These are phyloP conservation scores for Trichodelitschia bisporula DNA, from an alignment of 495 filamentous ascomycete genomes.

Conservation along the genomic window DNA sequence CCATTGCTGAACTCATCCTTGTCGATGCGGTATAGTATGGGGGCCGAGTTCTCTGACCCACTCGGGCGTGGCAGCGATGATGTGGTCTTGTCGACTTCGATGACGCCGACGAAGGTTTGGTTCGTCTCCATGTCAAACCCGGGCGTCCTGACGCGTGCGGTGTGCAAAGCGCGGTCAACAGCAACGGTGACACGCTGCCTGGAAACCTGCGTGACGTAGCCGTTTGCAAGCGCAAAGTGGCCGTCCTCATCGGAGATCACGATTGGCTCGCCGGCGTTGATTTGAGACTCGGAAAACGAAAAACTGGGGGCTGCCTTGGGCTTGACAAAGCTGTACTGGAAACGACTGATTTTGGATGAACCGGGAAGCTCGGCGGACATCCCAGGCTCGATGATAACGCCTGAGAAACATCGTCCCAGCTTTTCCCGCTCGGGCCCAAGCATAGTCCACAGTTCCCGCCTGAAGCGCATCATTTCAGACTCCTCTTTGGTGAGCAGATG, in stretches of 20 bases:
- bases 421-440: constrained; percentile 69
- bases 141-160: constrained; percentile 45
- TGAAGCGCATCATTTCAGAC: constrained; percentile 56
- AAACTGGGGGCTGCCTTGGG: constrained; percentile 28
- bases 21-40: constrained; percentile 60
- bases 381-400: constrained; percentile 54
- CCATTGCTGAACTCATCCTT: constrained; percentile 97
- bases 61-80: constrained; percentile 8
- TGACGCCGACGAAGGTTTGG: constrained; percentile 74
- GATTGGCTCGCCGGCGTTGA: constrained; percentile 72
- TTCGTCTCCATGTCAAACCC: constrained; percentile 54
- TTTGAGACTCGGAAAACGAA: constrained; percentile 70
- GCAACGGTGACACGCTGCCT: constrained; percentile 57
- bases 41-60: constrained; percentile 7
- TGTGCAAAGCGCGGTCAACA: constrained; percentile 70
- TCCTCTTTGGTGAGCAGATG: constrained; percentile 82
- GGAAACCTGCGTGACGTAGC: constrained; percentile 56
- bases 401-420: constrained; percentile 51
- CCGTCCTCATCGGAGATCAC: constrained; percentile 92
- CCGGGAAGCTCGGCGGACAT: constrained; percentile 39
- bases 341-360: constrained; percentile 69
- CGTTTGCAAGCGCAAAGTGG: constrained; percentile 81
- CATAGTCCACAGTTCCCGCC: constrained; percentile 88
- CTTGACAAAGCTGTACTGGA: constrained; percentile 60
- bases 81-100: constrained; percentile 48